phyloP scores from a whole-genome alignment of 176 grass and related monocot genomes.

The Oryza glumipatula region DNA sequence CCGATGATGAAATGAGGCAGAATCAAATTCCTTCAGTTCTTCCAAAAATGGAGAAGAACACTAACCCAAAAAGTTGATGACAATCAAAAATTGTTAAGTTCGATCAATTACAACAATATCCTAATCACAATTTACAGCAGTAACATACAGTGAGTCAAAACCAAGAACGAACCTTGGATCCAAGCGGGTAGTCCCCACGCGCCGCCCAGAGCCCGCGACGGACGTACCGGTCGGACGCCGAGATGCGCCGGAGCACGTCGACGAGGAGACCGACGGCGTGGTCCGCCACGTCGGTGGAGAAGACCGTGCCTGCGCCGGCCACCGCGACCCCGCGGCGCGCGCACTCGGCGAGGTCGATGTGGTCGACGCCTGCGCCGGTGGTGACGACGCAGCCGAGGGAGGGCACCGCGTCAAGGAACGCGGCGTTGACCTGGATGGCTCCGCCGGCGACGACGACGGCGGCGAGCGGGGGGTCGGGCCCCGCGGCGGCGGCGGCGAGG shows the following conservation, averaged over 20 bases:
- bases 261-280: constrained; percentile 53
- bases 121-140: background rate
- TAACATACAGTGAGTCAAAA: background rate
- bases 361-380: constrained; percentile 39
- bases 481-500: constrained; percentile 18
- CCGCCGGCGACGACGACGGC: background rate
- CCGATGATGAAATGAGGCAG: too few species aligned
- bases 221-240: constrained; percentile 46
- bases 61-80: background rate
- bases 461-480: constrained; percentile 4
- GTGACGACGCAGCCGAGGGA: constrained; percentile 39
- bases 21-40: background rate
- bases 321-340: constrained; percentile 35
- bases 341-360: constrained; percentile 53
- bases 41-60: background rate
- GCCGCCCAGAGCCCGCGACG: constrained; percentile 35
- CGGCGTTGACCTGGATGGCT: background rate
- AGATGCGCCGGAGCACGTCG: constrained; percentile 47
- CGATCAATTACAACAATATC: background rate
- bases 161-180: constrained; percentile 47
- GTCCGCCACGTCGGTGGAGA: constrained; percentile 43
- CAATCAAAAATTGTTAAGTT: too few species aligned
- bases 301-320: constrained; percentile 34
- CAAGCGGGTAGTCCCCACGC: constrained; percentile 36
- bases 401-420: constrained; percentile 36